A percentile compares a stretch with the other conserved stretches of the same genome.
Evolutionary conservation across 1,284 basidiomycete genomes (phyloP).

Genomic region (Cerioporus squamosus): DNA sequence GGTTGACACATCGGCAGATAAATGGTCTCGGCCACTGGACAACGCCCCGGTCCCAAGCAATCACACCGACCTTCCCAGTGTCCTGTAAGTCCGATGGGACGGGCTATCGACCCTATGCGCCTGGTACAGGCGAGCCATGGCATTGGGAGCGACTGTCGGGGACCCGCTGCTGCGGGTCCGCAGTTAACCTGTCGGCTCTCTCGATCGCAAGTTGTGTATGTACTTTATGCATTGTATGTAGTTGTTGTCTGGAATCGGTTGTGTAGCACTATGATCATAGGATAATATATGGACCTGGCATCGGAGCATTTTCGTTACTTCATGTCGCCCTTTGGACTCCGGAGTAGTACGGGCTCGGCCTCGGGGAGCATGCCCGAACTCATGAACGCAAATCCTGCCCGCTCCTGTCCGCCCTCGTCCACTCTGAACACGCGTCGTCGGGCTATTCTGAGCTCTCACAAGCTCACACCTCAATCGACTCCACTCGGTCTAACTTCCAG

Average conservation of each 20-base stretch:
- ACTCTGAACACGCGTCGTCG: not conserved
- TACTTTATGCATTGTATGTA: not conserved
- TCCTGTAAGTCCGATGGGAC: slow-evolving; percentile 26
- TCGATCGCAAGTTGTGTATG: not conserved
- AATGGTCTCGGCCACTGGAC: slow-evolving; percentile 42
- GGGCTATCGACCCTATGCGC: not conserved
- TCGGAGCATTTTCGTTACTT: no score
- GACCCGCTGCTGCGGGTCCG: slow-evolving; percentile 3
- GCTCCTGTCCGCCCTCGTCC: not conserved
- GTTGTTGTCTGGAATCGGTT: no score
- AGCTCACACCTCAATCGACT: no score
- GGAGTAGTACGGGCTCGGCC: no score
- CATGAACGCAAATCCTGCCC: not conserved
- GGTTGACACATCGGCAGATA: slow-evolving; percentile 29
- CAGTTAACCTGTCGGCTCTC: not conserved
- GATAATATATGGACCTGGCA: no score
- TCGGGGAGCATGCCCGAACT: no score
- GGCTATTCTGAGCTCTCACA: not conserved
- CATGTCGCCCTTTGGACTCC: no score
- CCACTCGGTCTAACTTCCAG: no score
- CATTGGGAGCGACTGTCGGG: not conserved
- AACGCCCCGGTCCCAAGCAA: slow-evolving; percentile 33
- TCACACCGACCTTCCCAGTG: slow-evolving; percentile 34
- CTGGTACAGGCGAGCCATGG: not conserved
- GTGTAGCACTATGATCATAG: no score